Base-by-base conservation (phyloP, 257 asterid species). In the Euphrasia confusa region DNA sequence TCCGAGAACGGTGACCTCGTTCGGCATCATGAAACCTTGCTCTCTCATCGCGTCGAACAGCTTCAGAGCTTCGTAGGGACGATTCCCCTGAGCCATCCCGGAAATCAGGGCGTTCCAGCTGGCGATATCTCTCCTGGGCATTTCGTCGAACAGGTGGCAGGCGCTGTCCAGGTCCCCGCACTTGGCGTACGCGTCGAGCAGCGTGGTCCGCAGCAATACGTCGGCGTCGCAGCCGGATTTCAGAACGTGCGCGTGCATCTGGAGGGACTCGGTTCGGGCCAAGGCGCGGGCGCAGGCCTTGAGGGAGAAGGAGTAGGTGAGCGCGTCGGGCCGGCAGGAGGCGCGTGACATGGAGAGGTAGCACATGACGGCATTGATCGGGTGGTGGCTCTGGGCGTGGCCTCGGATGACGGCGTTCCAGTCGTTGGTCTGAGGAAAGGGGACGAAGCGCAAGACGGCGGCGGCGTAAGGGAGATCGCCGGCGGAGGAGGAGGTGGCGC, bases 381-480 rank as follows among this genome's bases (percentile, higher is more conserved):
- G 98, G 18, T 74, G 75, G 63, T 68, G 70, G 74, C 88, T 82
- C 69, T 78, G 89, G n/a, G 99, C 90, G 73, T 80, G 86, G 70
- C 96, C 96, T n/a, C 99, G 96, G 73, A 92, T 83, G 62, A 92
- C 70, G 65, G 97, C 96, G 74, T 92, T 92, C 95, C 94, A 92
- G 74, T 92, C 99, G 62, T 92, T 89, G 53, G 95, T 86, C 53
- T 54, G 45, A 0, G 94, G 94, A 35, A 13, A 49, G 65, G 86
- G 68, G 61, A 89, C 56, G 74, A 17, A 72, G 74, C 68, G 73
- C 85, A 92, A 89, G 56, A 82, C 40, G 18, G 60, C 72, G 72
- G 77, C 67, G 71, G 95, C 93, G 79, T 83, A 81, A 39, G 71
- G 64, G 76, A 92, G 80, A 76, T 69, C 61, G 64, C 74, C 79